Base-by-base conservation (phyloP, 2,329 filamentous ascomycete genomes). In the Scolecobasidium constrictum region DNA sequence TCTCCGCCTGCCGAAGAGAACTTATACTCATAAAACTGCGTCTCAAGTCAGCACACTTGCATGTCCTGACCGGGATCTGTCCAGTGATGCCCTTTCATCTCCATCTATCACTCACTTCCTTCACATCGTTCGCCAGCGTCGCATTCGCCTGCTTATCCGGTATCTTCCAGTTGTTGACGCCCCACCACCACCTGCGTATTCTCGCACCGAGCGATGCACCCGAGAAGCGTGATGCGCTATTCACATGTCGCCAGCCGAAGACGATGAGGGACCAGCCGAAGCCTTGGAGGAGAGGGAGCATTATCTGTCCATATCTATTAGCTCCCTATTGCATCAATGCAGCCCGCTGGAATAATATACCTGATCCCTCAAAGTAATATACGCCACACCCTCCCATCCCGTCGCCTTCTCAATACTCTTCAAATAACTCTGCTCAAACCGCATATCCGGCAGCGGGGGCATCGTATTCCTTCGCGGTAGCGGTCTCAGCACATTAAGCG, bases 361-460 rank as follows among this genome's bases (percentile, higher is more conserved):
- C 75, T 95, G 92, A 63, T 98, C 92, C 55, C 86, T 73, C 26
- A 84, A 62, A 15, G 92, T 98, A 52, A 98, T 90, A 67, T 82
- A 83, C 5, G 76, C 72, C 22, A 98, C 76, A 59, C 78, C 77
- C 67, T 83, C 81, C 78, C 81, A 88, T 18, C 77, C 79, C 50
- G 92, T 77, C 26, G 87, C 86, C 44, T 77, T 72, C 50, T 81
- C 76, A 52, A 98, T 83, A 65, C 87, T 94, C 53, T 84, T 82
- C 43, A 98, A 74, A 62, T 98, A 98, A 71, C 88, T 95, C 73
- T 98, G 92, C 67, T 98, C 92, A 65, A 96, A 96, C 35, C 92
- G 78, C 51, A 98, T 69, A 65, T 98, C 92, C 3, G 78, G 78
- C 37, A 83, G 59, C 3, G 77, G 77, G 37, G 88, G 87, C 56